phyloP scores from a whole-genome alignment of 352 stramenopile genomes.

The Globisporangium carolinianum region DNA sequence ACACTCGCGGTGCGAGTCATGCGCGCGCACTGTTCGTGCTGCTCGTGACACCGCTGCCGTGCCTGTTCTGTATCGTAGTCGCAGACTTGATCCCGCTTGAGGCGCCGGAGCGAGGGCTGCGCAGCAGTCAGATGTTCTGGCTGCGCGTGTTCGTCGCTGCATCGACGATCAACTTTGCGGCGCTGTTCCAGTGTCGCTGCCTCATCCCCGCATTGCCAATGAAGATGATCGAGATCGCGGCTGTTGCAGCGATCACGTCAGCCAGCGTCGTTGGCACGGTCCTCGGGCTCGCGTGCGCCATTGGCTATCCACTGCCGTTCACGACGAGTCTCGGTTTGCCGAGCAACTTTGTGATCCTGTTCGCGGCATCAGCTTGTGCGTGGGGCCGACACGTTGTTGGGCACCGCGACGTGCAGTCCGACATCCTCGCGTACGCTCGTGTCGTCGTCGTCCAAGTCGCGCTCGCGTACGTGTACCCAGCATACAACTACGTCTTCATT shows the following conservation, averaged over 20 bases:
- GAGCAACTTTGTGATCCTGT: constrained; percentile 3
- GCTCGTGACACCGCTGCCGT: constrained; percentile 1
- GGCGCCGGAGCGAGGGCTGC: neutral
- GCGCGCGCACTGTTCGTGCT: neutral
- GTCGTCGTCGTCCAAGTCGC: constrained; percentile 8
- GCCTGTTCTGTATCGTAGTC: neutral
- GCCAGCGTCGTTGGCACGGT: neutral
- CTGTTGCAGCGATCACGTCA: constrained; percentile 4
- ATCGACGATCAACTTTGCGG: too few relatives aligned
- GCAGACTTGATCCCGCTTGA: constrained; percentile 3
- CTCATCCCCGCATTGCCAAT: constrained; percentile 6
- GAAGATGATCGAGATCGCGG: neutral
- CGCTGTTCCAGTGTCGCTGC: too few relatives aligned
- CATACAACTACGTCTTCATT: constrained; percentile 24
- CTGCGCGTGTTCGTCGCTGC: neutral
- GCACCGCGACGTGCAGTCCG: neutral
- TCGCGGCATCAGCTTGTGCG: neutral
- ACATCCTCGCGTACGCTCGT: constrained; percentile 4
- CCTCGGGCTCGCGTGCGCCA: too few relatives aligned
- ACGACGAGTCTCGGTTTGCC: constrained; percentile 10
- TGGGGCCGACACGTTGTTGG: constrained; percentile 4
- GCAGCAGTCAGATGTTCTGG: constrained; percentile 3
- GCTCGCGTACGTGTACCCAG: constrained; percentile 19
- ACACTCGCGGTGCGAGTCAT: neutral
- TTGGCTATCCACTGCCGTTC: constrained; percentile 31